Evolutionary conservation across 2,329 filamentous ascomycete species (phyloP).

Genomic region (Ploettnerulaceae sp.): DNA sequence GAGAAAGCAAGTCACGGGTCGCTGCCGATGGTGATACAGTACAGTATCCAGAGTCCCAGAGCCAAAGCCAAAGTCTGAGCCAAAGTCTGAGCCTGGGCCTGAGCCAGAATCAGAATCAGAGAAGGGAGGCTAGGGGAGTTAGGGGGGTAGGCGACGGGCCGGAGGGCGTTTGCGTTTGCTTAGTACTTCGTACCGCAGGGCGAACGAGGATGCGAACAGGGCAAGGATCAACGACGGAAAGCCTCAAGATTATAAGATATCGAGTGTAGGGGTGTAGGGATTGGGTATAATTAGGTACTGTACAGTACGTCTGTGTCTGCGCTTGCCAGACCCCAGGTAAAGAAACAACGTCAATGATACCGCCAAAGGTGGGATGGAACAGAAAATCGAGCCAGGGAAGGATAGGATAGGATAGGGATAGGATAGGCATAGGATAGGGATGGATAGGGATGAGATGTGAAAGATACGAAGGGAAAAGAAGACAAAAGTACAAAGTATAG

Average conservation of each 20-base stretch:
- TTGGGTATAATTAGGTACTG: slow-evolving; percentile 6
- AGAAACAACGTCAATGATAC: not conserved
- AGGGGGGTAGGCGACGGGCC: not conserved
- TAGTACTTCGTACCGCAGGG: not conserved
- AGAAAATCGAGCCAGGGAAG: no score
- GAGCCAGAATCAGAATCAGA: no score
- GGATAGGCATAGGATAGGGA: no score
- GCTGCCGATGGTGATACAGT: not conserved
- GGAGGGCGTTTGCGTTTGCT: not conserved
- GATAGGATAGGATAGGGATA: not conserved
- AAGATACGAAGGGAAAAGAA: no score
- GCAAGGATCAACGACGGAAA: slow-evolving; percentile 1
- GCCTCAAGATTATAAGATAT: not conserved
- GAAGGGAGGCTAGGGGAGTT: not conserved
- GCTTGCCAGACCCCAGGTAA: no score
- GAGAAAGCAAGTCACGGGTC: not conserved
- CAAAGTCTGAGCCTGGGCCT: no score
- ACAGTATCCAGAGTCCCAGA: not conserved
- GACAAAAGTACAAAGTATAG: no score
- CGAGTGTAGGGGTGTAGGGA: no score
- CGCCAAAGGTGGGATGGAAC: not conserved
- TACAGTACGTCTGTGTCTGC: no score
- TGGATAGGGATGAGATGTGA: no score
- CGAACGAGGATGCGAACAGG: not conserved
- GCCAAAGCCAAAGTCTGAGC: not conserved